Base-by-base conservation (phyloP, 2,329 filamentous ascomycete genomes). In the Capronia epimyces region DNA sequence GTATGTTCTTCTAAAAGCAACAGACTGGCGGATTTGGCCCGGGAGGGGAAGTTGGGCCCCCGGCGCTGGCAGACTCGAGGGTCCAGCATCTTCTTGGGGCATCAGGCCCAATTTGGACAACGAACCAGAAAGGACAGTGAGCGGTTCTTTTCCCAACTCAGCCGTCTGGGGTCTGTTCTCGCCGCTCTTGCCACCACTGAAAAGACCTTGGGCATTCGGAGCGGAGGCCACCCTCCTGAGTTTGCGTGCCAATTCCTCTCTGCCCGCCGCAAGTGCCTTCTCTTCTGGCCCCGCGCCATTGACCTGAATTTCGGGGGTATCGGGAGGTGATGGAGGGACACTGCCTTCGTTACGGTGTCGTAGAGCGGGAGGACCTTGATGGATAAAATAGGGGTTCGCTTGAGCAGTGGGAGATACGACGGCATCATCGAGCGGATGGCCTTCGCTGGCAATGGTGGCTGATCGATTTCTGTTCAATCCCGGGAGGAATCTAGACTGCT, bases 371-470 rank as follows among this genome's bases (percentile, higher is more conserved):
- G 89, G 89, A 50, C 93, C 93, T 71, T 98, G 93, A 67, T 97
- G 93, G 60, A 84, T 87, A 69, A 97, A 98, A 72, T 98, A 98
- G 15, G 93, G 93, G 68, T 98, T 98, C 58, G 89, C 91, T 65
- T 91, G 83, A 45, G 90, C 91, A 3, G 89, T 97, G 21, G 93
- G 93, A 65, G 90, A 95, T 64, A 95, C 78, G n/a, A 57, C 52
- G 55, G 81, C 77, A 69, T 96, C 90, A 61, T 96, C 91, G 59
- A 96, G 78, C 52, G 85, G 81, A 66, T 96, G 89, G 62, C 90
- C 90, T 71, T 96, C 91, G 71, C 89, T 95, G 60, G 88, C 88
- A 50, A 94, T 87, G 21, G 91, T 97, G 53, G 87, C 84, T 29
- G 89, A 94, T 63, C 91, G 83, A 66, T 91, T 89, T 62, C 91